These are phyloP conservation scores for Insectozyma bohioensis DNA, from an alignment of 1,139 yeast species.

Conservation along the genomic window DNA sequence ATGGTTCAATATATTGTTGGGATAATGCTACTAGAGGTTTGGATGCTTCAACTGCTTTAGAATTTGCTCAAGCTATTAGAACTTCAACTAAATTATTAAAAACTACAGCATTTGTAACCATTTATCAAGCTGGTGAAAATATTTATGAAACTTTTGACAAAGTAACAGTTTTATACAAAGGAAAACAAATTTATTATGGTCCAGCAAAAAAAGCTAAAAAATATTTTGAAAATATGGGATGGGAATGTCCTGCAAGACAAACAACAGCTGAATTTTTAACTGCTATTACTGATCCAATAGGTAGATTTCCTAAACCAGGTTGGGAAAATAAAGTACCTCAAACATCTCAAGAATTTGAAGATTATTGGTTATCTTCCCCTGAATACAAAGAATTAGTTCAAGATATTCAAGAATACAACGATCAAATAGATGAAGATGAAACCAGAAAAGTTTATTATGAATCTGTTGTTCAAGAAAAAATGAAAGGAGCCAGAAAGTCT, in stretches of 20 bases:
- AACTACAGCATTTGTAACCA: constrained; percentile 58
- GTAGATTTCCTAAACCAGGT: constrained; percentile 44
- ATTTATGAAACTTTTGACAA: constrained; percentile 63
- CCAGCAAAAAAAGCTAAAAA: constrained; percentile 51
- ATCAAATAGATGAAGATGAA: constrained; percentile 32
- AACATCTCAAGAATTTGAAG: constrained; percentile 57
- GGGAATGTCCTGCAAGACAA: constrained; percentile 58
- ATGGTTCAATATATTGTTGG: constrained; percentile 64
- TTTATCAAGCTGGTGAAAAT: constrained; percentile 70
- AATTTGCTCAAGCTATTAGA: constrained; percentile 61
- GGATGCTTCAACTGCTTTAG: constrained; percentile 73
- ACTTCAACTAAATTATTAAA: constrained; percentile 56
- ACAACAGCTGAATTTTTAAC: constrained; percentile 68
- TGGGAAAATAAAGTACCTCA: constrained; percentile 54
- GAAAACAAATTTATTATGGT: constrained; percentile 61
- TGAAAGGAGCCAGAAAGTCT: constrained; percentile 36
- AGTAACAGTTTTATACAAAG: constrained; percentile 59
- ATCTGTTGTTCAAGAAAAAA: constrained; percentile 42
- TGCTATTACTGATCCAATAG: constrained; percentile 63
- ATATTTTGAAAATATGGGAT: constrained; percentile 63
- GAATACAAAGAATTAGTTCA: constrained; percentile 40
- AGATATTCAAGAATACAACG: constrained; percentile 44
- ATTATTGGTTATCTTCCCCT: constrained; percentile 52
- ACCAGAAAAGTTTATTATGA: constrained; percentile 35
- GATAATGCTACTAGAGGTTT: constrained; percentile 81